These are phyloP conservation scores for Zopfia rhizophila DNA, from an alignment of 2,329 filamentous ascomycete genomes.

Conservation along the genomic window DNA sequence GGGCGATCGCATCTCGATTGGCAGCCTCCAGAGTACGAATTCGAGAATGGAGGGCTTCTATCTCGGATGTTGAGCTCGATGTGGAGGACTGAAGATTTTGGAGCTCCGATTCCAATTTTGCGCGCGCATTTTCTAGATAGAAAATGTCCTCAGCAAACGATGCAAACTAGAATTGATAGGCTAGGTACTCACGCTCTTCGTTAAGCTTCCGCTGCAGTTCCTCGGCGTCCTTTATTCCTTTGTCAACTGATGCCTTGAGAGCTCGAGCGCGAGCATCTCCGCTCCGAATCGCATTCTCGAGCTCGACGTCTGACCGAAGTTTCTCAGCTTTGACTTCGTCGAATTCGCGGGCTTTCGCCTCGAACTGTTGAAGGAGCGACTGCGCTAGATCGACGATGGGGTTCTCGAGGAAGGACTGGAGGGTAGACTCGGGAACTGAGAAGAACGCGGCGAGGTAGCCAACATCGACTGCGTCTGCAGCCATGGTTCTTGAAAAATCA, in stretches of 20 bases:
- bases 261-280: slow-evolving; percentile 84
- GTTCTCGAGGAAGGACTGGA: slow-evolving; percentile 70
- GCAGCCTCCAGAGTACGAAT: slow-evolving; percentile 89
- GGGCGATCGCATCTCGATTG: slow-evolving; percentile 87
- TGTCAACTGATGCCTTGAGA: slow-evolving; percentile 83
- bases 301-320: slow-evolving; percentile 87
- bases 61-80: slow-evolving; percentile 76
- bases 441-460: slow-evolving; percentile 79
- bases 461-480: slow-evolving; percentile 71
- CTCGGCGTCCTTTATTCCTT: slow-evolving; percentile 84
- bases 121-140: slow-evolving; percentile 75
- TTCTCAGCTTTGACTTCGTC: slow-evolving; percentile 88
- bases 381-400: slow-evolving; percentile 83
- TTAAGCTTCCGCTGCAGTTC: slow-evolving; percentile 83
- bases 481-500: slow-evolving; percentile 59
- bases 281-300: slow-evolving; percentile 87
- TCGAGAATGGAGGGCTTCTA: slow-evolving; percentile 80
- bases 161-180: too few species aligned
- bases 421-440: slow-evolving; percentile 71
- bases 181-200: slow-evolving; percentile 73
- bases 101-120: slow-evolving; percentile 82
- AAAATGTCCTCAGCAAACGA: slow-evolving; percentile 22
- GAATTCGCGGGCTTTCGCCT: slow-evolving; percentile 81
- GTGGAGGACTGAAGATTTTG: slow-evolving; percentile 79
- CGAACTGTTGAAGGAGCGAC: slow-evolving; percentile 77